Conservation (phyloP, 306 rosid genomes). For the Vicia sativa region DNA sequence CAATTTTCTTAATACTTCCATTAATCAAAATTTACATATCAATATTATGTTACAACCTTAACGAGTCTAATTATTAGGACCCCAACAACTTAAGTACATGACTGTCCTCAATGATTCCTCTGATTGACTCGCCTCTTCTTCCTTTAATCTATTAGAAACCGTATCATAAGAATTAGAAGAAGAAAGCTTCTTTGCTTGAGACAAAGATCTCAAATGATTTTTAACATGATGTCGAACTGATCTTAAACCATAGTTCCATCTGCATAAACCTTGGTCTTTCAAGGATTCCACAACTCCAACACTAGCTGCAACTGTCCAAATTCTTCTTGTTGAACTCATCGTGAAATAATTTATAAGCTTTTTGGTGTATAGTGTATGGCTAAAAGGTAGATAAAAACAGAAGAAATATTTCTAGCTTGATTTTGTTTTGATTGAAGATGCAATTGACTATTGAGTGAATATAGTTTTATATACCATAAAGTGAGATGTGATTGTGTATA, state of each 20-base stretch:
- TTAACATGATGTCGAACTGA: conserved; percentile 46
- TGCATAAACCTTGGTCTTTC: conserved; percentile 62
- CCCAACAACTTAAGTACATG: conserved; percentile 67
- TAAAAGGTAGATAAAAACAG: not conserved
- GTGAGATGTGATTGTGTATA: conserved; percentile 12
- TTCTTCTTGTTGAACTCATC: conserved; percentile 36
- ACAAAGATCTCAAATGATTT: conserved; percentile 40
- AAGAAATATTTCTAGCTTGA: not conserved
- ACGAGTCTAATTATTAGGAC: conserved; percentile 31
- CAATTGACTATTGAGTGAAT: conserved; percentile 8
- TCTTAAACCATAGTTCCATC: conserved; percentile 49
- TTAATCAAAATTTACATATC: not conserved
- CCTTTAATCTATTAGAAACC: conserved; percentile 41
- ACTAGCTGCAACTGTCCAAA: conserved; percentile 48
- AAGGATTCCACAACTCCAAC: conserved; percentile 52
- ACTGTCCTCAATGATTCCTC: conserved; percentile 67
- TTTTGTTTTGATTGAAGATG: conserved; percentile 20
- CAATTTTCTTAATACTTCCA: not conserved
- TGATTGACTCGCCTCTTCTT: conserved; percentile 49
- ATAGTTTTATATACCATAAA: not conserved
- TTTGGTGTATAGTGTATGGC: not conserved
- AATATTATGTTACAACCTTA: not conserved
- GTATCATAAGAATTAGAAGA: conserved; percentile 39
- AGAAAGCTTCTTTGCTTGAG: conserved; percentile 46
- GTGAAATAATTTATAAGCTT: not conserved